Evolutionary conservation across 2,329 filamentous ascomycete genomes (phyloP).

Genomic region (Drechslera avenae): DNA sequence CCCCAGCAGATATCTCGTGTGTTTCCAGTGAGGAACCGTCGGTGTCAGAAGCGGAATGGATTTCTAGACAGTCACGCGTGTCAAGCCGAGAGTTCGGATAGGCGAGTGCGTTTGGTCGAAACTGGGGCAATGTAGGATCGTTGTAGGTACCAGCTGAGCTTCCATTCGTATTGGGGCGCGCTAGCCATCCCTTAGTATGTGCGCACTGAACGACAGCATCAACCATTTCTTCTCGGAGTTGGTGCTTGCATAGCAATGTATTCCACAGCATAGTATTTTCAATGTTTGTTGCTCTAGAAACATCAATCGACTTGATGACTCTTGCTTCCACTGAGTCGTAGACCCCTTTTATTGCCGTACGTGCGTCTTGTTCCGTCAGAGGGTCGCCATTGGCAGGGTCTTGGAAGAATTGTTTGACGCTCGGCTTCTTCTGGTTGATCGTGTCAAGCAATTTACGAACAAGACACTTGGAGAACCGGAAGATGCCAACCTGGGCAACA

Average conservation of each 20-base stretch:
- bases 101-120: slow-evolving; percentile 61
- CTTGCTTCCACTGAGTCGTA: slow-evolving; percentile 25
- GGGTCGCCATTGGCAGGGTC: slow-evolving; percentile 3
- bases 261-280: slow-evolving; percentile 29
- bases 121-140: slow-evolving; percentile 72
- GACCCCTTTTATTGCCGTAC: slow-evolving; percentile 9
- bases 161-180: not conserved
- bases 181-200: slow-evolving; percentile 25
- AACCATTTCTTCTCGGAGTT: slow-evolving; percentile 29
- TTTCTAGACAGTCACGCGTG: slow-evolving; percentile 2
- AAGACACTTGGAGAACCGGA: slow-evolving; percentile 34
- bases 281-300: slow-evolving; percentile 12
- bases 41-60: slow-evolving; percentile 3
- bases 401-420: slow-evolving; percentile 15
- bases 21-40: slow-evolving; percentile 5
- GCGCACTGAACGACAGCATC: slow-evolving; percentile 19
- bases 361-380: slow-evolving; percentile 9
- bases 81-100: not conserved
- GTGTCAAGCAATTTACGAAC: slow-evolving; percentile 27
- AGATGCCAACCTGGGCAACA: slow-evolving; percentile 30
- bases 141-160: slow-evolving; percentile 16
- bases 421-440: slow-evolving; percentile 9
- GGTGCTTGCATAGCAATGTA: slow-evolving; percentile 29
- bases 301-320: slow-evolving; percentile 18
- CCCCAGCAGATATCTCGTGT: not conserved